Conservation (phyloP, 306 rosid species). For the Datisca glomerata region DNA sequence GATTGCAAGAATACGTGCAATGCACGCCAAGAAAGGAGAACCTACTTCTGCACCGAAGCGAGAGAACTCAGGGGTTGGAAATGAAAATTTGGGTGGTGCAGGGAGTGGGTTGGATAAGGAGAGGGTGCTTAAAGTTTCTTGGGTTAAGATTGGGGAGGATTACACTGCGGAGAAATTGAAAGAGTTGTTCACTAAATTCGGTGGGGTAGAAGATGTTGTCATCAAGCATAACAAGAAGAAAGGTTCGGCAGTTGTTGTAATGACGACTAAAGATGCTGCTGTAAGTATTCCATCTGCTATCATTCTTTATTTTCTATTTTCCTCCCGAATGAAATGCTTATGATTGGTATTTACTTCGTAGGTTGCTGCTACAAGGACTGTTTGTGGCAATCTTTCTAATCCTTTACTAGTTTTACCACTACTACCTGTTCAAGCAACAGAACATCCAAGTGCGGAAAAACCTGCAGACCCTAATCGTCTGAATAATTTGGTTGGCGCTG, state of each 20-base stretch:
- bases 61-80: conserved; percentile 22
- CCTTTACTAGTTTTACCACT: conserved; percentile 76
- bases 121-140: conserved; percentile 73
- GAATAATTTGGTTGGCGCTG: conserved; percentile 56
- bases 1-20: conserved; percentile 61
- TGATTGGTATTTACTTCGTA: conserved; percentile 14
- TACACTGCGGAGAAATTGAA: conserved; percentile 61
- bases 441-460: conserved; percentile 26
- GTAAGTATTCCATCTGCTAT: conserved; percentile 27
- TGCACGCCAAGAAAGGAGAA: conserved; percentile 45
- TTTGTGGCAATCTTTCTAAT: conserved; percentile 65
- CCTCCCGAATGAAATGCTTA: conserved; percentile 6
- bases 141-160: conserved; percentile 78
- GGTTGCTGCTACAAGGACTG: conserved; percentile 54
- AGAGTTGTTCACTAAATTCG: conserved; percentile 58
- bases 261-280: conserved; percentile 74
- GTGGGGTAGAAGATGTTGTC: conserved; percentile 84
- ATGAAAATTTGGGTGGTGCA: conserved; percentile 18
- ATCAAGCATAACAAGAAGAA: conserved; percentile 63
- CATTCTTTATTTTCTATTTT: neutral
- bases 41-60: conserved; percentile 15
- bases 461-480: conserved; percentile 30
- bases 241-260: conserved; percentile 83
- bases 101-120: conserved; percentile 40
- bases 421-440: conserved; percentile 36